Evolutionary conservation across 768 basidiomycete species (phyloP), one percentile per base, ranked within the genome.

Genomic region (Tricholomella constricta): DNA sequence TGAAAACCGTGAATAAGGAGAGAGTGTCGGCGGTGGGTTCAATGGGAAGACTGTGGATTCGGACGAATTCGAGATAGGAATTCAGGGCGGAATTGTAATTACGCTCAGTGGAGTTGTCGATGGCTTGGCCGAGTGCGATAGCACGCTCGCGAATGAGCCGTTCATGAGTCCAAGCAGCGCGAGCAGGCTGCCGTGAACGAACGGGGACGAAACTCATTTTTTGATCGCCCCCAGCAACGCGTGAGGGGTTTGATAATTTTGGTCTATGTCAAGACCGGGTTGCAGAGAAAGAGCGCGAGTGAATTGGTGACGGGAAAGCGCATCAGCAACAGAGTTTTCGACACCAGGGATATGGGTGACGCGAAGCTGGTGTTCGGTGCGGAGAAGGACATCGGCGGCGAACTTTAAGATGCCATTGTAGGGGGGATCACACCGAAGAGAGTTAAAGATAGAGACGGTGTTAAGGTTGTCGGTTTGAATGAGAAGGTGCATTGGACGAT

Each of bases 21-120:
- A 32, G 31, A 4, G 9, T 32, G 10, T 32, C 9, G 4, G 9
- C 10, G 2, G 31, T 32, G 2, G 31, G 31, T 11, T 32, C 31
- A 10, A 32, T 14, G 14, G 31, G 31, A 10, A 32, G 31, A 10
- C 14, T 32, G 9, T 32, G 72, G 0, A 65, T 4, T 0, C 47
- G 14, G n/a, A 67, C 64, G 25, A 76, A 76, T 0, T 54, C 53
- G 6, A 72, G 11, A n/a, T 62, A 35, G 0, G 29, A 41, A n/a
- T 72, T 71, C 0, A 71, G 45, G 0, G 65, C 63, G 0, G 71
- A 76, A 0, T 58, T 47, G 41, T 76, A 74, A 2, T 60, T 55
- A 0, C 31, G 17, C 10, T 42, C 12, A 0, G 68, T 68, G 10
- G 48, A 45, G 0, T n/a, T 17, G 20, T 64, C 64, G 22, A 73